Conservation (phyloP, 2,329 filamentous ascomycete species). For the Berkeleyomyces rouxiae region DNA sequence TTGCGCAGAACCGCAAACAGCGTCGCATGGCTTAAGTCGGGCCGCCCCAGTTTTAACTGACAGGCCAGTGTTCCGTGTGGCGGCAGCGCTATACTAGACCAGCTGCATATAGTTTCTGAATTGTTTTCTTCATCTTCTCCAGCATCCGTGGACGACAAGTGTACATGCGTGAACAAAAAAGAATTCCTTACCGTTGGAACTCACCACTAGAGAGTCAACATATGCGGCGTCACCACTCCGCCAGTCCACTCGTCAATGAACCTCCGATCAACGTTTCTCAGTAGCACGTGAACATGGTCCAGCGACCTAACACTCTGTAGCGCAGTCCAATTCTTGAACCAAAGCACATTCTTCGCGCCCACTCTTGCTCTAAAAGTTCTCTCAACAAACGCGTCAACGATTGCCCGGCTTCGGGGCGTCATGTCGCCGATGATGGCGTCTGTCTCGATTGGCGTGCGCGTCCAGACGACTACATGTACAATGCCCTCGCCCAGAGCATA, state of each 20-base stretch:
- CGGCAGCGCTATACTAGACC: too few species aligned
- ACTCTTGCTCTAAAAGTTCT: constrained; percentile 48
- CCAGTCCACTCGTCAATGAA: constrained; percentile 36
- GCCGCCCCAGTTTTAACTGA: too few species aligned
- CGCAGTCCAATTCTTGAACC: constrained; percentile 90
- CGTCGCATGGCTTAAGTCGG: constrained; percentile 30
- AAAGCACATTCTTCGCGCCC: constrained; percentile 42
- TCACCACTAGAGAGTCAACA: not conserved
- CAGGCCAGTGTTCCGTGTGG: too few species aligned
- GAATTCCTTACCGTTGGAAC: not conserved
- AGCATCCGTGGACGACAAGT: not conserved
- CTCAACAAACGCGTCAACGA: constrained; percentile 54
- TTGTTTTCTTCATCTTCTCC: not conserved
- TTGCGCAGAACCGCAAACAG: constrained; percentile 35
- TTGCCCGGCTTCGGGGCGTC: constrained; percentile 45
- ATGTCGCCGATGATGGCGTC: constrained; percentile 55
- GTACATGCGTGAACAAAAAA: not conserved
- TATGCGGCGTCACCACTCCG: constrained; percentile 1
- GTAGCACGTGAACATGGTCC: constrained; percentile 75
- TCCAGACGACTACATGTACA: constrained; percentile 84
- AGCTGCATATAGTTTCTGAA: too few species aligned
- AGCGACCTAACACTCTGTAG: constrained; percentile 76
- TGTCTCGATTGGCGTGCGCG: constrained; percentile 62
- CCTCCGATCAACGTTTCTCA: constrained; percentile 36
- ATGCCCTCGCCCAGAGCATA: constrained; percentile 55